phyloP scores from a whole-genome alignment of 2,329 filamentous ascomycete genomes.

The Sarocladium kiliense region DNA sequence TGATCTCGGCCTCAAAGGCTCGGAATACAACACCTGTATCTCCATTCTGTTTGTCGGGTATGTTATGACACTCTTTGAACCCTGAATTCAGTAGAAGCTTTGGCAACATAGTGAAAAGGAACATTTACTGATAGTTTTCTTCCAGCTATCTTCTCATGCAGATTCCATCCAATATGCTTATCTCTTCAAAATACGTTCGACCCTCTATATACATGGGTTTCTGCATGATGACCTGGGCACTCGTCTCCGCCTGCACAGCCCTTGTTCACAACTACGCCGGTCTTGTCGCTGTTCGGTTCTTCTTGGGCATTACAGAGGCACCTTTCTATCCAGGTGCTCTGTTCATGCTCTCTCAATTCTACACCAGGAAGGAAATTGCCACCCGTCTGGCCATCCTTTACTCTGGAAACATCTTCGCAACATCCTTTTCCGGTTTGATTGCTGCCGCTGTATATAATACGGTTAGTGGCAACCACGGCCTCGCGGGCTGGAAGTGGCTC shows the following conservation, averaged over 20 bases:
- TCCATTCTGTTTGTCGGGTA: conserved; percentile 38
- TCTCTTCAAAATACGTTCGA: conserved; percentile 34
- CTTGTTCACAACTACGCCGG: conserved; percentile 28
- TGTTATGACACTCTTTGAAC: no score
- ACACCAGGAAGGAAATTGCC: conserved; percentile 45
- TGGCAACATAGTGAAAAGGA: no score
- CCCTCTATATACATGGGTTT: conserved; percentile 35
- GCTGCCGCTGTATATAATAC: conserved; percentile 61
- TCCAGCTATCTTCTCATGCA: no score
- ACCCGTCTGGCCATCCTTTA: conserved; percentile 53
- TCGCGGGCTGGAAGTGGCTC: conserved; percentile 27
- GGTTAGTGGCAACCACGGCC: no score
- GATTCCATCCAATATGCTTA: conserved; percentile 34
- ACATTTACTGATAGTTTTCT: no score
- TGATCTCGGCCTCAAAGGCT: conserved; percentile 48
- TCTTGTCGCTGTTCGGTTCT: conserved; percentile 31
- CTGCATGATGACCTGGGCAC: conserved; percentile 37
- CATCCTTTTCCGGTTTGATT: conserved; percentile 61
- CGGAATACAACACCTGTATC: conserved; percentile 45
- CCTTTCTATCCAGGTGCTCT: conserved; percentile 34
- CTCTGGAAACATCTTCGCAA: conserved; percentile 60
- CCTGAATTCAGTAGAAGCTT: no score
- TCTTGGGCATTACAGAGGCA: conserved; percentile 33
- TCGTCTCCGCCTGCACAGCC: conserved; percentile 31
- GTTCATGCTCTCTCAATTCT: conserved; percentile 28